Percentiles rank a stretch among this genome's conserved stretches.
Evolutionary conservation across 495 filamentous ascomycete species (phyloP).

Genomic region (Evansstolkia leycettana): DNA sequence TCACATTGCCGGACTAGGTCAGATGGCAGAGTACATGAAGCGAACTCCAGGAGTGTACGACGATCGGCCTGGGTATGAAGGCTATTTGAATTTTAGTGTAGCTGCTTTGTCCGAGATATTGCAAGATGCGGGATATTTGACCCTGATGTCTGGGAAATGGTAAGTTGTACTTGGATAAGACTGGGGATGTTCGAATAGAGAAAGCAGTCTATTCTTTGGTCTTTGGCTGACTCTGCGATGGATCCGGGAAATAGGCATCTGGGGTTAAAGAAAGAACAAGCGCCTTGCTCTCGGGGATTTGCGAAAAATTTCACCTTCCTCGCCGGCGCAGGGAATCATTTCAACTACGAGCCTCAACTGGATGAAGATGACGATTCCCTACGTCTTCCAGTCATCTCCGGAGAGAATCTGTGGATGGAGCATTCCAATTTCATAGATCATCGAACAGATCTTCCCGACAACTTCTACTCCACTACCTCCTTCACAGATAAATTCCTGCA

Average conservation of each 20-base stretch:
- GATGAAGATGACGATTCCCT: not conserved
- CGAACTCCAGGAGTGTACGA: conserved; percentile 14
- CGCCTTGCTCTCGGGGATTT: conserved; percentile 31
- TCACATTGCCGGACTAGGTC: conserved; percentile 19
- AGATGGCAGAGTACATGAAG: conserved; percentile 8
- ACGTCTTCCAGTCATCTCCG: not conserved
- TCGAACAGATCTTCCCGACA: conserved; percentile 20
- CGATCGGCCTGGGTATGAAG: conserved; percentile 39
- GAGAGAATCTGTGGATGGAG: conserved; percentile 13
- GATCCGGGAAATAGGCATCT: conserved; percentile 35
- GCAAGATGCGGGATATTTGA: conserved; percentile 39
- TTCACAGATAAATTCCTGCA: conserved; percentile 25
- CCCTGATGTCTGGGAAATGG: conserved; percentile 43
- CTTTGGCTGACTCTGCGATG: too few species aligned
- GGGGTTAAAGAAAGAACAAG: conserved; percentile 25
- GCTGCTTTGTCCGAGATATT: conserved; percentile 41
- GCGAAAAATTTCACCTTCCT: conserved; percentile 28
- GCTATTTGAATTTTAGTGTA: conserved; percentile 41
- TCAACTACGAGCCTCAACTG: conserved; percentile 9
- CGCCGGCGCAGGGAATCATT: conserved; percentile 24
- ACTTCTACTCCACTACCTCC: conserved; percentile 26
- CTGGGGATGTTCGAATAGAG: too few species aligned
- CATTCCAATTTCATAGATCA: conserved; percentile 22
- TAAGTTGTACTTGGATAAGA: too few species aligned
- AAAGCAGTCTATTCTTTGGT: too few species aligned